Evolutionary conservation across 805 yeast species (phyloP).

Genomic region (Starmerella etchellsii): DNA sequence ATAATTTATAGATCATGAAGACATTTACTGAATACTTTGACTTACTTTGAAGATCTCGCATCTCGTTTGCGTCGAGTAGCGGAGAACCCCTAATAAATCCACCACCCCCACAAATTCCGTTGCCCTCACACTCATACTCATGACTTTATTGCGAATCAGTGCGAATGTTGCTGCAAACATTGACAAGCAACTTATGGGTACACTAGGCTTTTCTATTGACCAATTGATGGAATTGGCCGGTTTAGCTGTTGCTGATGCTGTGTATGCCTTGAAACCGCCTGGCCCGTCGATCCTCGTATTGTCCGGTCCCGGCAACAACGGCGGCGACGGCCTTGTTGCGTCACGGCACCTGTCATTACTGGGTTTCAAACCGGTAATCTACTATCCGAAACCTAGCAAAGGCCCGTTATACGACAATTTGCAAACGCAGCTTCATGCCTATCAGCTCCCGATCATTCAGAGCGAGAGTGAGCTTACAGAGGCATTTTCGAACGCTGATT

Average conservation of each 20-base stretch:
- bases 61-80: no score
- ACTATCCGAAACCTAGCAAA: constrained; percentile 59
- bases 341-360: constrained; percentile 77
- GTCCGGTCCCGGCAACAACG: constrained; percentile 94
- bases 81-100: no score
- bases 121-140: no score
- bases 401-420: constrained; percentile 49
- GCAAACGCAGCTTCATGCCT: constrained; percentile 50
- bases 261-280: constrained; percentile 56
- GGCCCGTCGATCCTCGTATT: constrained; percentile 48
- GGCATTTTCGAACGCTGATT: constrained; percentile 31
- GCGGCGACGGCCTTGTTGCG: constrained; percentile 91
- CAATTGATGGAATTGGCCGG: constrained; percentile 97
- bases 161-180: constrained; percentile 53
- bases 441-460: constrained; percentile 44
- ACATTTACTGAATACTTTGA: no score
- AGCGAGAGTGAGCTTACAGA: constrained; percentile 27
- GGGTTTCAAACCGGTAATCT: constrained; percentile 65
- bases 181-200: constrained; percentile 78
- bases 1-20: no score
- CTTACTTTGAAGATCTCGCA: no score
- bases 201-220: constrained; percentile 68
- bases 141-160: constrained; percentile 16
- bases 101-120: no score
- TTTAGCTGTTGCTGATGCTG: constrained; percentile 79